Evolutionary conservation across 2,329 filamentous ascomycete genomes (phyloP).

Genomic region (Diaporthe eres): DNA sequence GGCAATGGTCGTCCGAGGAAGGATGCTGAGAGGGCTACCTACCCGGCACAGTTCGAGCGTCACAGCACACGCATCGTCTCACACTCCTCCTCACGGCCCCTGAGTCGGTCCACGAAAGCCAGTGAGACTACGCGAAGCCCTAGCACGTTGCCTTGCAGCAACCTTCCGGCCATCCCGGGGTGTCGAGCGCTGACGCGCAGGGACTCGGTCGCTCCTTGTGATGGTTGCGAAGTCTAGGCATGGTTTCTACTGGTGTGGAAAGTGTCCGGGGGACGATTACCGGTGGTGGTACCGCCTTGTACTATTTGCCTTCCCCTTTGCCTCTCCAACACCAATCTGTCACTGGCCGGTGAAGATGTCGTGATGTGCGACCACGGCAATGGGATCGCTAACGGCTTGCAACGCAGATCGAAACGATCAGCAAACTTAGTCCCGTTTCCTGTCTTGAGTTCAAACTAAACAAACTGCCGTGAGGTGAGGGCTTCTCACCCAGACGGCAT

Average conservation of each 20-base stretch:
- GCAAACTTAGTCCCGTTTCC: constrained; percentile 12
- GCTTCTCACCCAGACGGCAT: neutral
- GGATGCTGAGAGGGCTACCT: neutral
- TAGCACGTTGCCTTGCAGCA: constrained; percentile 35
- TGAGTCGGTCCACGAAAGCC: constrained; percentile 10
- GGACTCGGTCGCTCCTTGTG: constrained; percentile 9
- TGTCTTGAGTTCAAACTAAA: neutral
- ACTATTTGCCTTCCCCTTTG: neutral
- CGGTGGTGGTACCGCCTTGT: neutral
- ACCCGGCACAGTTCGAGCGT: constrained; percentile 15
- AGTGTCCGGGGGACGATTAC: neutral
- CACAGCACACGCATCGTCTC: constrained; percentile 24
- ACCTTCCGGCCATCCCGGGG: constrained; percentile 24
- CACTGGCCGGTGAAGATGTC: constrained; percentile 6
- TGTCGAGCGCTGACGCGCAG: constrained; percentile 10
- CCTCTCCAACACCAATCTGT: neutral
- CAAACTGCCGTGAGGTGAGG: constrained; percentile 15
- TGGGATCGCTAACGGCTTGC: constrained; percentile 14
- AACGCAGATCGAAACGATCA: constrained; percentile 28
- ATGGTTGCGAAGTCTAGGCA: constrained; percentile 17
- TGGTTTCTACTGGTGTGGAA: constrained; percentile 10
- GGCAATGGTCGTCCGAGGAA: neutral
- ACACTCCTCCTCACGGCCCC: constrained; percentile 13
- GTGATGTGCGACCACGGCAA: constrained; percentile 4
- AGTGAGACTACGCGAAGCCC: constrained; percentile 8